Conservation (phyloP, 352 stramenopile species). For the Aphanomyces invadans region DNA sequence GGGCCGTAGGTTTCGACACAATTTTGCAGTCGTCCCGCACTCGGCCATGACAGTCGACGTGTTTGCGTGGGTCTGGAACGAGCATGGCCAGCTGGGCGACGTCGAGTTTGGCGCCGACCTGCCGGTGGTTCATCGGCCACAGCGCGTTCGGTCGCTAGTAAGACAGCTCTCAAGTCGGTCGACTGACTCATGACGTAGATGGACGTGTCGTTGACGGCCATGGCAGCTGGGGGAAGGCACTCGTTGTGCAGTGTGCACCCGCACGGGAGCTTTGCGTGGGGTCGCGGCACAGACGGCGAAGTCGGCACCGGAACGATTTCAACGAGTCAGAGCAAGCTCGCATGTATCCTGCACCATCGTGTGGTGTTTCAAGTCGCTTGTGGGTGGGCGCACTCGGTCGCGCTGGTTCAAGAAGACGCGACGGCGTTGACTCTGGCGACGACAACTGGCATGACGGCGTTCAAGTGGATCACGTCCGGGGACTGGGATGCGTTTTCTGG, state of each 20-base stretch:
- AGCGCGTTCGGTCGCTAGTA: neutral
- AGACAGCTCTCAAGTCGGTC: neutral
- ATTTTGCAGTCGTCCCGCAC: constrained; percentile 29
- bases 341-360: constrained; percentile 16
- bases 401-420: constrained; percentile 24
- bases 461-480: constrained; percentile 25
- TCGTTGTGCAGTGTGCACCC: constrained; percentile 30
- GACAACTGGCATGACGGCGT: neutral
- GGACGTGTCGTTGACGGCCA: constrained; percentile 27
- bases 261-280: constrained; percentile 31
- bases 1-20: constrained; percentile 29
- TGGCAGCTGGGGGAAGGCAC: constrained; percentile 35
- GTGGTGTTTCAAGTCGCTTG: constrained; percentile 25
- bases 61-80: constrained; percentile 41
- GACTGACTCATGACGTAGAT: constrained; percentile 8
- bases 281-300: constrained; percentile 36
- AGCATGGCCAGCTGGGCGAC: constrained; percentile 34
- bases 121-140: neutral
- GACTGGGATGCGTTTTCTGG: constrained; percentile 39
- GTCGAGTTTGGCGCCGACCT: neutral
- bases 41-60: constrained; percentile 28
- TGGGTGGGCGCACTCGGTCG: constrained; percentile 32
- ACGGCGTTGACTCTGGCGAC: neutral
- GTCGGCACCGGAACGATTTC: constrained; percentile 31
- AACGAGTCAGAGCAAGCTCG: constrained; percentile 23